Conservation (phyloP, 257 asterid species). For the Marsdenia floribunda region DNA sequence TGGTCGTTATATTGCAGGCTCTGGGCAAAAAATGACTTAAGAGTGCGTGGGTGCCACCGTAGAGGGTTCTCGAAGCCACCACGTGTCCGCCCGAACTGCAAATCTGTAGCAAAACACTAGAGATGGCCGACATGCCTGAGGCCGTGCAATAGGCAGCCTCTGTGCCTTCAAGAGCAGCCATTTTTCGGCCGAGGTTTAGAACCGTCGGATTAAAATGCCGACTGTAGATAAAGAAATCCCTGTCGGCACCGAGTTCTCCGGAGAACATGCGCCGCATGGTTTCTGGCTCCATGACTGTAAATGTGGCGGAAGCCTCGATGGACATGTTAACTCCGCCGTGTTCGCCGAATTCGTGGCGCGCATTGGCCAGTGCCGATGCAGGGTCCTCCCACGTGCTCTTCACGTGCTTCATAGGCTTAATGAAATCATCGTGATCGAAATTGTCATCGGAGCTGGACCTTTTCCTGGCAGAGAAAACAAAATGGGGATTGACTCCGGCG, state of each 20-base stretch:
- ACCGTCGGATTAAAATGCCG: slow-evolving; percentile 97
- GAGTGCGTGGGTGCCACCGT: slow-evolving; percentile 94
- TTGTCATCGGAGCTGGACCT: slow-evolving; percentile 47
- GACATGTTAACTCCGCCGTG: slow-evolving; percentile 99
- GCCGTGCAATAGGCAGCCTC: slow-evolving; percentile 98
- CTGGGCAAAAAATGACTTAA: slow-evolving; percentile 73
- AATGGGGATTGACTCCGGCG: slow-evolving; percentile 21
- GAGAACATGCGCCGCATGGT: slow-evolving; percentile 94
- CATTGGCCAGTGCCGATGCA: slow-evolving; percentile 69
- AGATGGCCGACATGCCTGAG: slow-evolving; percentile 94
- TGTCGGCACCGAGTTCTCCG: slow-evolving; percentile 91
- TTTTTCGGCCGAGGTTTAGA: slow-evolving; percentile 77
- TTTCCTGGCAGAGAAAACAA: slow-evolving; percentile 32
- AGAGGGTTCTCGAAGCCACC: slow-evolving; percentile 73
- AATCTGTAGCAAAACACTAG: slow-evolving; percentile 72
- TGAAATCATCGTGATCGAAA: slow-evolving; percentile 31
- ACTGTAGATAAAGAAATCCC: slow-evolving; percentile 89
- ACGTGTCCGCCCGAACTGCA: slow-evolving; percentile 91
- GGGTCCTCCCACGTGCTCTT: slow-evolving; percentile 52
- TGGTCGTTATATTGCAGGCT: slow-evolving; percentile 73
- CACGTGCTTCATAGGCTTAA: slow-evolving; percentile 40
- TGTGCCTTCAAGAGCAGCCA: slow-evolving; percentile 92
- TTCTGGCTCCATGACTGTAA: slow-evolving; percentile 97
- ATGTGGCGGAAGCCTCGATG: slow-evolving; percentile 97
- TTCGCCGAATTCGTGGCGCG: slow-evolving; percentile 98